Conservation (phyloP, 768 basidiomycete species). For the Kwoniella botswanensis region DNA sequence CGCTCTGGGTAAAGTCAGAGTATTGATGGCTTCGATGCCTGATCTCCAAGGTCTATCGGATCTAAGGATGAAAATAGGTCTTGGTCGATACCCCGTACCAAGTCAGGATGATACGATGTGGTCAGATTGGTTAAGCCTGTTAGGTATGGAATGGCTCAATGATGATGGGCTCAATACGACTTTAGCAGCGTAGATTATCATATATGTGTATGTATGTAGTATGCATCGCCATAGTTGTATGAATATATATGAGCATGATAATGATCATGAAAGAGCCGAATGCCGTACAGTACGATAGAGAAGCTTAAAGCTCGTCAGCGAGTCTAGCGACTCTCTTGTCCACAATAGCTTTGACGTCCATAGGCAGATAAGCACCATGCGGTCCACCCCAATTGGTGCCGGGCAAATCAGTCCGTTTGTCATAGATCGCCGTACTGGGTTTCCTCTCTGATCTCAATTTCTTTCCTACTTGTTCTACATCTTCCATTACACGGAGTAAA, state of each 20-base stretch:
- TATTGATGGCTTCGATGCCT: background rate
- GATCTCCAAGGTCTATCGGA: background rate
- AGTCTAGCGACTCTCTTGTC: slow-evolving; percentile 2
- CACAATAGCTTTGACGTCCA: slow-evolving; percentile 22
- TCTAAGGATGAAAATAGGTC: background rate
- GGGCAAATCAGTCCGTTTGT: slow-evolving; percentile 31
- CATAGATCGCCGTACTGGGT: slow-evolving; percentile 26
- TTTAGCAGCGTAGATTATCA: background rate
- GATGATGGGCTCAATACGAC: background rate
- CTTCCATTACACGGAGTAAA: slow-evolving; percentile 30
- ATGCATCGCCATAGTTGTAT: background rate
- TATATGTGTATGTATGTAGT: background rate
- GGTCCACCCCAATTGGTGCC: slow-evolving; percentile 34
- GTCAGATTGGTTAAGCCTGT: background rate
- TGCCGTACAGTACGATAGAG: background rate
- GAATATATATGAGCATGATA: background rate
- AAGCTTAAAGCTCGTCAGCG: slow-evolving; percentile 26
- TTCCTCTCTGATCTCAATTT: background rate
- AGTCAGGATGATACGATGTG: background rate
- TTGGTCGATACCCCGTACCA: background rate
- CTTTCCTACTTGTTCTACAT: slow-evolving; percentile 19
- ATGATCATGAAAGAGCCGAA: too few species aligned
- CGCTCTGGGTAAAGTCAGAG: background rate
- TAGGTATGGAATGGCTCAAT: background rate
- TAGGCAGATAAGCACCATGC: slow-evolving; percentile 21